Evolutionary conservation across 2,329 filamentous ascomycete genomes (phyloP), one percentile per base, ranked within the genome.

Genomic region (Cercospora sp.): DNA sequence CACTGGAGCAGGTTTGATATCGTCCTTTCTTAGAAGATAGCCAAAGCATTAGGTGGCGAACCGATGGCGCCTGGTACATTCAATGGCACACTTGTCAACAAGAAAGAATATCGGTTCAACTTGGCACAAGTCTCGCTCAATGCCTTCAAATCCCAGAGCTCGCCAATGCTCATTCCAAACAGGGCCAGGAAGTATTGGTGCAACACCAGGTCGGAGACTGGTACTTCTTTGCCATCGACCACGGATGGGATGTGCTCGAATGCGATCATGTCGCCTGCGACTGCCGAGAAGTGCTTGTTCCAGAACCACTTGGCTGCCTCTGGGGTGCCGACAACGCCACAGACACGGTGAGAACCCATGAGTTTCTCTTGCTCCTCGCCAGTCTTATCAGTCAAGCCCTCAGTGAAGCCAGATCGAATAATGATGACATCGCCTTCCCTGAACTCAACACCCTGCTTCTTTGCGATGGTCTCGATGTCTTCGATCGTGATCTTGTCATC

Each of bases 291-390:
- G 13, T 80, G 78, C 60, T 84, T 80, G 64, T 88, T 83, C 86
- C 86, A 89, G 18, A 88, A 78, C 86, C 87, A 89, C 42, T 82
- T 80, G 13, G 87, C 79, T 6, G 82, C 83, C 5, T 80, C 81
- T 16, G 83, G 78, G 2, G 81, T 82, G 0, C 83, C 83, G 60
- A 85, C 80, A 2, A 87, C 78, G 73, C 75, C 82, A 48, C 74
- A 77, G 9, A 73, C 69, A 5, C 72, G 64, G 48, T 77, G 74
- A 9, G 76, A 73, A 0, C 85, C 86, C 64, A 82, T 78, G 28
- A 78, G 78, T 5, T 80, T 72, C 1, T 73, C 75, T 23, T 82
- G 79, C 63, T 84, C 77, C 5, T 79, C 78, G 0, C 73, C 69
- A 1, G 78, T 72, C 2, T 82, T 75, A 7, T 74, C 73, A 5